phyloP scores from a whole-genome alignment of 2,329 filamentous ascomycete genomes.

The Scedosporium apiospermum region DNA sequence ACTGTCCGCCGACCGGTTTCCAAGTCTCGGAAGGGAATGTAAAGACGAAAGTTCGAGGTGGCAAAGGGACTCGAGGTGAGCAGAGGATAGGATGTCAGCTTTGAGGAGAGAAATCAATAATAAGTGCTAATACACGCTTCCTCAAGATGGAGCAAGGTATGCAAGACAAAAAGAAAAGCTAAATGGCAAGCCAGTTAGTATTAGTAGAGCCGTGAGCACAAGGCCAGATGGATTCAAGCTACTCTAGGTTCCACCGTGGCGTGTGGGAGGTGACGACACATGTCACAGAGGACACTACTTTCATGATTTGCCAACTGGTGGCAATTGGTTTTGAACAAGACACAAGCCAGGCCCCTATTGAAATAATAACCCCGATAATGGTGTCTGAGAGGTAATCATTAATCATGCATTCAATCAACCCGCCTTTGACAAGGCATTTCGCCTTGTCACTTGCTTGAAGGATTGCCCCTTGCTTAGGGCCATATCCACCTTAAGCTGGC shows the following conservation, averaged over 20 bases:
- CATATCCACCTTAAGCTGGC: not conserved
- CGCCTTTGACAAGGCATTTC: too few species aligned
- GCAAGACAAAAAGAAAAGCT: too few species aligned
- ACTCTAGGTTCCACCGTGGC: not conserved
- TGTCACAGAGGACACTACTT: not conserved
- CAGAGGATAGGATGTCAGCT: too few species aligned
- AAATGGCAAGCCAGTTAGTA: not conserved
- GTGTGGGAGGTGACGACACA: not conserved
- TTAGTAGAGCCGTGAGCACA: not conserved
- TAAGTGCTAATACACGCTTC: too few species aligned
- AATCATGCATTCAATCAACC: too few species aligned
- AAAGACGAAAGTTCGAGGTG: too few species aligned
- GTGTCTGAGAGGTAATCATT: not conserved
- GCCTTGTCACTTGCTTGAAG: too few species aligned
- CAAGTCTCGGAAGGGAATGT: too few species aligned
- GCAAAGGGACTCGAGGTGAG: too few species aligned
- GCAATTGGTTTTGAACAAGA: not conserved
- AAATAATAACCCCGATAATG: not conserved
- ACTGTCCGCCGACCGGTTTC: not conserved
- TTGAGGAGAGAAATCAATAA: too few species aligned
- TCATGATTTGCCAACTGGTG: not conserved
- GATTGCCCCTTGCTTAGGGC: not conserved
- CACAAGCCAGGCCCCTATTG: not conserved
- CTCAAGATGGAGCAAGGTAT: too few species aligned
- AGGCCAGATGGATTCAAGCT: not conserved